Base-by-base conservation (phyloP, 1,284 basidiomycete genomes). In the Ustilago tritici region DNA sequence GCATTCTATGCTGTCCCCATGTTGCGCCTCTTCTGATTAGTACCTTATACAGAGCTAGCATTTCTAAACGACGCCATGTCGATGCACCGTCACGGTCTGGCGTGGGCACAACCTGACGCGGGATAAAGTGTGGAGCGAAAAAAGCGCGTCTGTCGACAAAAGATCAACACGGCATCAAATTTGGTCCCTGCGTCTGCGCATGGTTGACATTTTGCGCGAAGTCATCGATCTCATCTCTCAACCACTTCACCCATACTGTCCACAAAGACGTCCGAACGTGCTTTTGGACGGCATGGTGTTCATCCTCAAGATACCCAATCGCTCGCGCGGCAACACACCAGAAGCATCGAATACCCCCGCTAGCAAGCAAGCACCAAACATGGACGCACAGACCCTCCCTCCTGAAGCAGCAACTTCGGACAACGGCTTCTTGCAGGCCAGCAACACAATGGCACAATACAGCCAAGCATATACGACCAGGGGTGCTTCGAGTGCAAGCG, bases 231-330 rank as follows among this genome's bases (percentile, higher is more conserved):
- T 34, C n/a, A 50, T 50, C 23, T 43, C 12, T 36, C 41, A 15
- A 17, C 32, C 34, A 35, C 34, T n/a, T 15, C n/a, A 5, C 19
- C 32, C 4, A 17, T 10, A 19, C 34, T 32, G 19, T 5, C 32
- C 15, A 34, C 32, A 17, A 41, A 12, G 36, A 38, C 36, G 10
- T 38, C 17, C 14, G 11, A 41, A 12, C 14, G 17, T 17, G 40
- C 46, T 19, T 12, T 19, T 31, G 5, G 36, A 31, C 4, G 34
- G 35, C 12, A 83, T 83, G 81, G 81, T 82, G 50, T 80, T 83
- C 57, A 80, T 83, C 60, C 79, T 83, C 70, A 83, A 82, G 78
- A 77, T 82, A 54, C 81, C 80, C 62, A 73, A 57, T 34, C 59
- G 75, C 61, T 77, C 74, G 15, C 56, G 78, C 32, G 71, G 69